Conservation (phyloP, 179 eudicot species). For the Spergularia azorica region DNA sequence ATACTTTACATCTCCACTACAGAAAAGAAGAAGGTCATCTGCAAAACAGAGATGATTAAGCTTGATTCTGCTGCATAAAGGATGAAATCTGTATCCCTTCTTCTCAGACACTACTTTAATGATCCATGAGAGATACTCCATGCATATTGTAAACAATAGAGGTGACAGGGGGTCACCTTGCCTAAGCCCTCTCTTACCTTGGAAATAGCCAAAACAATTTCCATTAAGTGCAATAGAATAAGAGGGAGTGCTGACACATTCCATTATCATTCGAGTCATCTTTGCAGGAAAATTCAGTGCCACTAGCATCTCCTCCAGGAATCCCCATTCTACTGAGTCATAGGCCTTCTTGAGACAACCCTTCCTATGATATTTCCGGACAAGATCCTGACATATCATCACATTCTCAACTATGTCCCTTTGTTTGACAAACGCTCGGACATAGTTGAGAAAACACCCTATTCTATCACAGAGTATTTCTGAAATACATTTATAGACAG, state of each 20-base stretch:
- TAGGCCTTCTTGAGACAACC: background rate
- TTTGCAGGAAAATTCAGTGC: background rate
- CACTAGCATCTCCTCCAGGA: background rate
- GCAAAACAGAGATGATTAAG: too few relatives aligned
- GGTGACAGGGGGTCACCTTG: background rate
- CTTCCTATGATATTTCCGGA: background rate
- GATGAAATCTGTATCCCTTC: background rate
- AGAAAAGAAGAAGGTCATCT: too few relatives aligned
- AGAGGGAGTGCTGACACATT: background rate
- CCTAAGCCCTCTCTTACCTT: too few relatives aligned
- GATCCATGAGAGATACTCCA: background rate
- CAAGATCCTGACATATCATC: background rate
- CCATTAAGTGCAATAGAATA: background rate
- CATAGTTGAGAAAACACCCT: too few relatives aligned
- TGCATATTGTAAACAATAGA: background rate
- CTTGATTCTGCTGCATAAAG: background rate
- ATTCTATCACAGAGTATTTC: background rate
- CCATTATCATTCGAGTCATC: background rate
- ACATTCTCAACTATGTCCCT: background rate
- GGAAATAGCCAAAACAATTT: background rate
- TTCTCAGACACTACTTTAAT: background rate
- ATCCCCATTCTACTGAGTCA: background rate
- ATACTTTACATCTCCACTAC: too few relatives aligned
- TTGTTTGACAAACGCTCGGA: background rate
- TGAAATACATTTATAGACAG: background rate